Percentiles rank a stretch among this genome's conserved stretches.
Evolutionary conservation across 257 asterid species (phyloP).

Genomic region (Asclepias syriaca): DNA sequence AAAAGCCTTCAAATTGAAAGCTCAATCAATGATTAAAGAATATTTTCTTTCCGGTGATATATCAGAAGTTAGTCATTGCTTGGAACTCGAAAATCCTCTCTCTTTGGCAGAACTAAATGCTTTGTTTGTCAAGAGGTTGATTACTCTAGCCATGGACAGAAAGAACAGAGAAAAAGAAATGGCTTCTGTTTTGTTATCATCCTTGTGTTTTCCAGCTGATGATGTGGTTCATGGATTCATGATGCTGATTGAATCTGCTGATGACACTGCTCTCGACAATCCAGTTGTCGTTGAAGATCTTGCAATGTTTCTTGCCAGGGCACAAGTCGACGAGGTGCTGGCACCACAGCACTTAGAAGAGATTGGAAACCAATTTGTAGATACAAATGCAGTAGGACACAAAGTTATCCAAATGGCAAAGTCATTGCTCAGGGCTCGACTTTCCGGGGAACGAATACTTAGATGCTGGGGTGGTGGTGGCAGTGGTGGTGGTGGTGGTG

Average conservation of each 20-base stretch:
- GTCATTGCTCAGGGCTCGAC: slow-evolving; percentile 65
- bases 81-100: slow-evolving; percentile 55
- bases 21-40: slow-evolving; percentile 62
- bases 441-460: slow-evolving; percentile 78
- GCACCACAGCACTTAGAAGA: slow-evolving; percentile 83
- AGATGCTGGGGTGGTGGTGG: slow-evolving; percentile 96
- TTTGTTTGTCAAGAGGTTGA: slow-evolving; percentile 66
- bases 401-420: slow-evolving; percentile 61
- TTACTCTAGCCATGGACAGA: slow-evolving; percentile 86
- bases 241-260: slow-evolving; percentile 78
- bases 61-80: slow-evolving; percentile 63
- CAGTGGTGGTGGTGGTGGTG: slow-evolving; percentile 74
- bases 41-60: slow-evolving; percentile 80
- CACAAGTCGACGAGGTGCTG: slow-evolving; percentile 82
- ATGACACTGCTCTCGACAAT: slow-evolving; percentile 77
- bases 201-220: slow-evolving; percentile 74
- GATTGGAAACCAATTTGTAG: slow-evolving; percentile 51
- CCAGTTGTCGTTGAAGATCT: slow-evolving; percentile 81
- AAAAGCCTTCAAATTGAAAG: slow-evolving; percentile 62
- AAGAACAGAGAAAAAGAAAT: slow-evolving; percentile 89
- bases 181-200: slow-evolving; percentile 83
- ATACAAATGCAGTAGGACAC: slow-evolving; percentile 51
- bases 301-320: slow-evolving; percentile 75
- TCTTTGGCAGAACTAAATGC: slow-evolving; percentile 56
- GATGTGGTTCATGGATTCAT: slow-evolving; percentile 70